Evolutionary conservation across 331 rosid species (phyloP).

Genomic region (Dryas integrifolia): DNA sequence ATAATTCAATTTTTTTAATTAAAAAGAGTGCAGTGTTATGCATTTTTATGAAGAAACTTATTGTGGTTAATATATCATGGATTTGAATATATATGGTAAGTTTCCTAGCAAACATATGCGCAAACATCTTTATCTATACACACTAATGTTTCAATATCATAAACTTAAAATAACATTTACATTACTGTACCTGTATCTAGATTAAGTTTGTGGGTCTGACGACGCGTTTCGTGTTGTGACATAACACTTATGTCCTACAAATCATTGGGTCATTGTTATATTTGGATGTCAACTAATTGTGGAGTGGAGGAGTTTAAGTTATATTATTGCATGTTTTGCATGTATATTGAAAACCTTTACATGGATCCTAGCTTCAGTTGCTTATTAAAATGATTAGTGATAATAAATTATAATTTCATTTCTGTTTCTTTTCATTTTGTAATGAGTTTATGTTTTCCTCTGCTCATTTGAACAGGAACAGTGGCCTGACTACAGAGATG

Average conservation of each 20-base stretch:
- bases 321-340: neutral
- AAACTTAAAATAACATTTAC: neutral
- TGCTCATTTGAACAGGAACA: constrained; percentile 52
- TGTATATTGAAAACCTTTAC: neutral
- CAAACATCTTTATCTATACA: neutral
- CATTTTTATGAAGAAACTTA: neutral
- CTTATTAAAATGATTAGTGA: neutral
- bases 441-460: constrained; percentile 24
- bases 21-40: neutral
- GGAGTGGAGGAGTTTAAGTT: neutral
- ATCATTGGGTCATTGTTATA: neutral
- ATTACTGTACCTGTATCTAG: neutral
- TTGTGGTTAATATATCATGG: neutral
- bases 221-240: neutral
- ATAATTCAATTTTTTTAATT: neutral
- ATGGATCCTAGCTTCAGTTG: neutral
- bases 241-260: neutral
- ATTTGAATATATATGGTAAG: neutral
- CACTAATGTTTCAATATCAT: neutral
- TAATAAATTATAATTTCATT: neutral
- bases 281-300: neutral
- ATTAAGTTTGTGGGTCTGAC: neutral
- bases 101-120: neutral
- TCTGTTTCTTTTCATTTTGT: constrained; percentile 5
- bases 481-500: constrained; percentile 65